phyloP scores from a whole-genome alignment of 805 yeast species.

The Saccharomyces kudriavzevii region DNA sequence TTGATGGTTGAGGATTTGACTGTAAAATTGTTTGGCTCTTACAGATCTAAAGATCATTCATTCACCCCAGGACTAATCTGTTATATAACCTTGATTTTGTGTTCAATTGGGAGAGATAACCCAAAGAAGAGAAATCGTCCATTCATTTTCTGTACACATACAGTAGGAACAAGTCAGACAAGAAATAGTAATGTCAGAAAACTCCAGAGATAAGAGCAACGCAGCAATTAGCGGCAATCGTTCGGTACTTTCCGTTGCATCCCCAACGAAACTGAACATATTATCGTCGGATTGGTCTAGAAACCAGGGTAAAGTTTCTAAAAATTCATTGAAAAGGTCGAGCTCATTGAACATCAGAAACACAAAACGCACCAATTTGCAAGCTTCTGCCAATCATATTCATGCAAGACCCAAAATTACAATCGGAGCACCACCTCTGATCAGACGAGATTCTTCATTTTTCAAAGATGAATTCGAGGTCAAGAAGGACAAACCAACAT shows the following conservation, averaged over 20 bases:
- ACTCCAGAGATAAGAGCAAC: conserved; percentile 2
- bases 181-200: neutral
- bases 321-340: conserved; percentile 20
- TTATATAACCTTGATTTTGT: neutral
- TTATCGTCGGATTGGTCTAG: conserved; percentile 27
- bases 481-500: conserved; percentile 6
- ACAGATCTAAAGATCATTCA: neutral
- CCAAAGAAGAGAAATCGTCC: conserved; percentile 3
- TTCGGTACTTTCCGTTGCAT: conserved; percentile 35
- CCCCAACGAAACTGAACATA: conserved; percentile 42
- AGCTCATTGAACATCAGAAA: conserved; percentile 21
- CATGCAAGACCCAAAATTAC: conserved; percentile 22
- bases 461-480: conserved; percentile 19
- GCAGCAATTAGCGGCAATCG: conserved; percentile 21
- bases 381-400: neutral
- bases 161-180: neutral
- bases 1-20: neutral
- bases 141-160: conserved; percentile 4
- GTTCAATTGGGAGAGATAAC: neutral
- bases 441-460: conserved; percentile 28
- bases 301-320: conserved; percentile 12
- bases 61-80: neutral
- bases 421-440: conserved; percentile 26
- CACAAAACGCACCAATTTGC: neutral
- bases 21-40: neutral